Evolutionary conservation across 2,329 filamentous ascomycete genomes (phyloP).

Genomic region (Phaeosphaeriaceae sp.): DNA sequence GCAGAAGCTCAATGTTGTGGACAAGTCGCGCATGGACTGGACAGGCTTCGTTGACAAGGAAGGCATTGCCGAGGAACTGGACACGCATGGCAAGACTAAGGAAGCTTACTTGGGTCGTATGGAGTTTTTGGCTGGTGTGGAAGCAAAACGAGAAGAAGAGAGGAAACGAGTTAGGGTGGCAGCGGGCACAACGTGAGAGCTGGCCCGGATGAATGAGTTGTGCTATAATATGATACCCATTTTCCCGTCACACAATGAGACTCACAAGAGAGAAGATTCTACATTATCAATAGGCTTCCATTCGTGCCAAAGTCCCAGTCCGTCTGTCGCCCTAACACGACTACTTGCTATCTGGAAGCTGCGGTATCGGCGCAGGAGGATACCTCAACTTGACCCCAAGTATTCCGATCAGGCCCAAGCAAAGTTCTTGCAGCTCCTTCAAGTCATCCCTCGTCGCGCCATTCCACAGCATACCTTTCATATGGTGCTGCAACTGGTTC

Average conservation of each 20-base stretch:
- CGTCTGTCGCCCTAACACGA: too few relatives aligned
- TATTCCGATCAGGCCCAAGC: constrained; percentile 2
- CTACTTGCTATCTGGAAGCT: neutral
- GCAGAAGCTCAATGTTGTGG: constrained; percentile 70
- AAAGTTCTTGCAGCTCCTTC: neutral
- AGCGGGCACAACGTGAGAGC: neutral
- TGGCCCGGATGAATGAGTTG: neutral
- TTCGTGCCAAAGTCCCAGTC: too few relatives aligned
- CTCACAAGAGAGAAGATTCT: neutral
- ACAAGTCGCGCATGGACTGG: constrained; percentile 72
- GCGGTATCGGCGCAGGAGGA: constrained; percentile 2
- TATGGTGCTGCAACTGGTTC: constrained; percentile 10
- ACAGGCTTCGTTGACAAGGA: constrained; percentile 67
- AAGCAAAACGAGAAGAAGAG: constrained; percentile 63
- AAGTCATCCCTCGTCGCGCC: constrained; percentile 7
- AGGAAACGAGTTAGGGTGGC: constrained; percentile 53
- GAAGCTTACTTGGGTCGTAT: constrained; percentile 67
- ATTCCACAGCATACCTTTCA: constrained; percentile 14
- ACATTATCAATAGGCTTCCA: neutral
- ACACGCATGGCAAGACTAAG: constrained; percentile 67
- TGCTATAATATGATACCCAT: neutral
- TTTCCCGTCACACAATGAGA: neutral
- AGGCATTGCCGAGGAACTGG: constrained; percentile 67
- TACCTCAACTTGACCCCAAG: constrained; percentile 6
- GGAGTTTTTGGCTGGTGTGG: constrained; percentile 67